Percentiles rank a stretch among this genome's conserved stretches.
Conservation (phyloP, 2,329 filamentous ascomycete genomes). For the Moelleriella libera region DNA sequence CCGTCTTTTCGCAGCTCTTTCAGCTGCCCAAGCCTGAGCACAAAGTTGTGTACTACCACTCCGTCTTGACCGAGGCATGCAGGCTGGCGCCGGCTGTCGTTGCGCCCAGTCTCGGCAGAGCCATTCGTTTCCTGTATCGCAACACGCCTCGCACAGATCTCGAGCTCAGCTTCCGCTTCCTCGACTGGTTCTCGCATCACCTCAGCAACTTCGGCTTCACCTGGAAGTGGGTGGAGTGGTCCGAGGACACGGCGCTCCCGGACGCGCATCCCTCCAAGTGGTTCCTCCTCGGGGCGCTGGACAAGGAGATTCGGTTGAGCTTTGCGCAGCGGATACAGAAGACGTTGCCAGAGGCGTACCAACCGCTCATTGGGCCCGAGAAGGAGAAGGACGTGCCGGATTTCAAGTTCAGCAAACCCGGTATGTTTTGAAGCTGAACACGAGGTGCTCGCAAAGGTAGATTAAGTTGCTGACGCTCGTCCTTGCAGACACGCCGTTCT, state of each 20-base stretch:
- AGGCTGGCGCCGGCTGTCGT: constrained; percentile 95
- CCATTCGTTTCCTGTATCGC: constrained; percentile 82
- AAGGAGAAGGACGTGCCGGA: constrained; percentile 94
- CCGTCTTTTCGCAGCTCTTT: constrained; percentile 90
- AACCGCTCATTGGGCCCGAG: constrained; percentile 64
- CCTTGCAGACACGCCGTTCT: constrained; percentile 59
- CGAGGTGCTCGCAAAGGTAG: neutral
- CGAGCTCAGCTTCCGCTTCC: constrained; percentile 72
- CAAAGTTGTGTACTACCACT: constrained; percentile 94
- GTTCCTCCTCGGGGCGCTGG: constrained; percentile 79
- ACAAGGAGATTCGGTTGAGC: constrained; percentile 93
- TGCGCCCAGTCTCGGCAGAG: constrained; percentile 81
- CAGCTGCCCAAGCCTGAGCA: constrained; percentile 78
- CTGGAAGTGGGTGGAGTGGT: constrained; percentile 99
- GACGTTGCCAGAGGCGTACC: constrained; percentile 75
- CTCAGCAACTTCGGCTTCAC: constrained; percentile 98
- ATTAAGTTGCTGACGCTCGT: neutral
- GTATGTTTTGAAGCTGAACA: constrained; percentile 36
- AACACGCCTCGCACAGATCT: constrained; percentile 73
- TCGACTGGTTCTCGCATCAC: constrained; percentile 97
- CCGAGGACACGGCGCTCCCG: constrained; percentile 67
- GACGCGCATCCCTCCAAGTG: constrained; percentile 78
- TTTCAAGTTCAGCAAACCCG: constrained; percentile 73
- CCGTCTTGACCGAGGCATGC: constrained; percentile 85
- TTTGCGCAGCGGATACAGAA: constrained; percentile 94